Conservation (phyloP, 495 filamentous ascomycete species). For the Lichina pygmaea region DNA sequence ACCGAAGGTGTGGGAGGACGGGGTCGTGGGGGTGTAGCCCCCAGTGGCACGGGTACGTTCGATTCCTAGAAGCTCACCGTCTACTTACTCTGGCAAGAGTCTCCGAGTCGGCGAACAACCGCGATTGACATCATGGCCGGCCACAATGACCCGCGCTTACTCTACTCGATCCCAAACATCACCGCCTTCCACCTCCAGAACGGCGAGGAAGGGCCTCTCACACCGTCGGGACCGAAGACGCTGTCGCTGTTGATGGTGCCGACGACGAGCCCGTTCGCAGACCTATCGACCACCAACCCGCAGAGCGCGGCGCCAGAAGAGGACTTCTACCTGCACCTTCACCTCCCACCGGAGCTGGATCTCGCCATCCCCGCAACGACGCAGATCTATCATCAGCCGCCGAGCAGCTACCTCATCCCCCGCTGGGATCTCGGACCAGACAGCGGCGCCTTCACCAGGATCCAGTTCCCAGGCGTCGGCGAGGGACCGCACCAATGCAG, state of each 20-base stretch:
- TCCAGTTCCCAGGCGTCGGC: conserved; percentile 60
- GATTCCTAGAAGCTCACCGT: too few relatives aligned
- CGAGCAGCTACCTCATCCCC: conserved; percentile 69
- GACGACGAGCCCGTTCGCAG: conserved; percentile 44
- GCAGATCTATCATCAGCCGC: conserved; percentile 84
- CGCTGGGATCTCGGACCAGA: conserved; percentile 78
- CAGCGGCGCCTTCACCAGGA: conserved; percentile 65
- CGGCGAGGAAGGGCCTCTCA: conserved; percentile 60
- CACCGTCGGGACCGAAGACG: conserved; percentile 63
- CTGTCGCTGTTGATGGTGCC: conserved; percentile 85
- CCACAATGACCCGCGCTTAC: conserved; percentile 43
- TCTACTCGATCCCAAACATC: conserved; percentile 67
- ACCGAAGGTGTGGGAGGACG: too few relatives aligned
- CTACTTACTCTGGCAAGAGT: too few relatives aligned
- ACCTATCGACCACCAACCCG: conserved; percentile 24
- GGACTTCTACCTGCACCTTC: conserved; percentile 85
- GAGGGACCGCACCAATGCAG: conserved; percentile 31
- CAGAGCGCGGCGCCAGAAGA: conserved; percentile 40
- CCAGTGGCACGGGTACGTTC: too few relatives aligned
- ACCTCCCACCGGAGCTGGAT: conserved; percentile 81
- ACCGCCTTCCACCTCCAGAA: conserved; percentile 67
- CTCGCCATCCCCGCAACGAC: conserved; percentile 75
- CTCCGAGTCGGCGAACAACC: not conserved
- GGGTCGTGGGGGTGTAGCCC: too few relatives aligned
- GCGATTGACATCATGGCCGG: conserved; percentile 11